These are phyloP conservation scores for Dothiorella sarmentorum DNA, from an alignment of 2,329 filamentous ascomycete genomes.

Conservation along the genomic window DNA sequence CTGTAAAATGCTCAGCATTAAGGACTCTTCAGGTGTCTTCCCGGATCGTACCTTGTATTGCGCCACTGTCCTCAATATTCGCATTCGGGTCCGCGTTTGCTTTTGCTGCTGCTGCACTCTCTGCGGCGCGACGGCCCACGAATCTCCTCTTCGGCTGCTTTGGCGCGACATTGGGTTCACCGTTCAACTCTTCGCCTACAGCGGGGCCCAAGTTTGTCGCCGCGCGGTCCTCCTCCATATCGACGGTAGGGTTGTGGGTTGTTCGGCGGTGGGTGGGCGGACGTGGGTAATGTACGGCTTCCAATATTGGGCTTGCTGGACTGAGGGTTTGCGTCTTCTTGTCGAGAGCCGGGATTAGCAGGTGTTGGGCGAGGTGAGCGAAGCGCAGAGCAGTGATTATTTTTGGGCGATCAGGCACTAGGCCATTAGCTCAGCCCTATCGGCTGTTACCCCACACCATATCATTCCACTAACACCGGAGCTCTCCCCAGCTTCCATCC, in stretches of 20 bases:
- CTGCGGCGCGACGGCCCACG: slow-evolving; percentile 73
- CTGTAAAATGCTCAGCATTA: too few species aligned
- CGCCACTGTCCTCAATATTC: slow-evolving; percentile 59
- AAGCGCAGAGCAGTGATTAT: neutral
- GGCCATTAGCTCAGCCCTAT: slow-evolving; percentile 15
- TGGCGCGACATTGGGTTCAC: slow-evolving; percentile 45
- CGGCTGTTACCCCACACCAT: slow-evolving; percentile 18
- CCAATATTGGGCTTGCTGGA: neutral
- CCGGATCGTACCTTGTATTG: slow-evolving; percentile 60
- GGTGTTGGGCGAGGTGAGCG: neutral
- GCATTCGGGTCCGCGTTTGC: slow-evolving; percentile 33
- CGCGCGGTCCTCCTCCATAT: slow-evolving; percentile 74
- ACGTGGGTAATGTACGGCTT: neutral
- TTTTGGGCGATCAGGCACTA: slow-evolving; percentile 8
- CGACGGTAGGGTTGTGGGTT: neutral
- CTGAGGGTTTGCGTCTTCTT: neutral
- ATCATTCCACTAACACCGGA: slow-evolving; percentile 11
- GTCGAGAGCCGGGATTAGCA: neutral
- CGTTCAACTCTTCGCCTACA: slow-evolving; percentile 57
- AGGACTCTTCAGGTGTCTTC: neutral
- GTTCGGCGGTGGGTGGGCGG: neutral
- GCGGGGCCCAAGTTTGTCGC: slow-evolving; percentile 68
- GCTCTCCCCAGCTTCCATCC: slow-evolving; percentile 6
- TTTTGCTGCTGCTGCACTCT: slow-evolving; percentile 50
- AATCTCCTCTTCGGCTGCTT: slow-evolving; percentile 90